Conservation (phyloP, 805 yeast genomes). For the Lachancea lanzarotensis region DNA sequence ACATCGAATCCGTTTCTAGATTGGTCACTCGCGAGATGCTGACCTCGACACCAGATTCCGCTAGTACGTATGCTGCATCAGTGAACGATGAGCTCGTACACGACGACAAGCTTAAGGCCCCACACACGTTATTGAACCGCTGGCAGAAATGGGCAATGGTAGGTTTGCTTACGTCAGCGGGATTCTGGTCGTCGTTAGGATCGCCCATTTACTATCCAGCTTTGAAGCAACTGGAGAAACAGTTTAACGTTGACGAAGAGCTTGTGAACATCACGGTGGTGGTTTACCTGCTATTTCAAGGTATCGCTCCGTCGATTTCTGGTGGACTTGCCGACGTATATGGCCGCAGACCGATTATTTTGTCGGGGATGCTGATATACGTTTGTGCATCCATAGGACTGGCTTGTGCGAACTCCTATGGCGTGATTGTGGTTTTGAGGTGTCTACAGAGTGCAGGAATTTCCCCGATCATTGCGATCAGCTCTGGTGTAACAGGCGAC, state of each 20-base stretch:
- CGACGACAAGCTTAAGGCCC: constrained; percentile 6
- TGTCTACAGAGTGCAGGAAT: constrained; percentile 68
- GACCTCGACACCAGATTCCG: constrained; percentile 5
- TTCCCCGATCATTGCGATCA: constrained; percentile 65
- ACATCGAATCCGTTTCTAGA: constrained; percentile 8
- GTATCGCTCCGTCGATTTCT: constrained; percentile 61
- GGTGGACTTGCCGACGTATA: constrained; percentile 59
- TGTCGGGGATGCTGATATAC: constrained; percentile 49
- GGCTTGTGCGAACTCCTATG: constrained; percentile 52
- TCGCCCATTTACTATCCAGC: constrained; percentile 83
- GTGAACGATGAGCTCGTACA: neutral
- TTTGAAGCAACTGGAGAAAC: constrained; percentile 46
- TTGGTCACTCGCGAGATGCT: constrained; percentile 20
- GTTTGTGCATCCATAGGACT: constrained; percentile 58
- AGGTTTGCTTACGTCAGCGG: constrained; percentile 26
- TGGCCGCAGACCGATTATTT: constrained; percentile 68
- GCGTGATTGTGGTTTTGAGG: constrained; percentile 56
- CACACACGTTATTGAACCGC: constrained; percentile 22
- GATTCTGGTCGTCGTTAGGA: constrained; percentile 65
- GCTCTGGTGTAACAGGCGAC: constrained; percentile 69
- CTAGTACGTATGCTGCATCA: neutral
- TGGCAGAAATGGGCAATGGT: constrained; percentile 30
- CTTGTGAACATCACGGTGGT: constrained; percentile 65
- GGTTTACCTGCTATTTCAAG: constrained; percentile 68
- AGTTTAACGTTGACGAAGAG: constrained; percentile 51